Evolutionary conservation across 1,284 basidiomycete genomes (phyloP).

Genomic region (Heterobasidion annosum): DNA sequence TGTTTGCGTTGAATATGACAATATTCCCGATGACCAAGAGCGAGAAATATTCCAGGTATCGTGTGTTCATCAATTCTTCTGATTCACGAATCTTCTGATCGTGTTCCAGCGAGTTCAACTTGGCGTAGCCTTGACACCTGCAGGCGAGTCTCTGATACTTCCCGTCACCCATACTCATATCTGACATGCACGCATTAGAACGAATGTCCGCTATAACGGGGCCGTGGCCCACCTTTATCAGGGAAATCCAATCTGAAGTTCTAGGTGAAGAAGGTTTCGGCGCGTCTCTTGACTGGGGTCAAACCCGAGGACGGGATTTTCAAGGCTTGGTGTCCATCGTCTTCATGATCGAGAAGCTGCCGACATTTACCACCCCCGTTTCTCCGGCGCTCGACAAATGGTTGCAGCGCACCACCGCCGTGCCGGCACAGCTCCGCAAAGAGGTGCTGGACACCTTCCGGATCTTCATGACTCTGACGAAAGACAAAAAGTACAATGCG

Average conservation of each 20-base stretch:
- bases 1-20: slow-evolving; percentile 64
- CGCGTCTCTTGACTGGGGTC: slow-evolving; percentile 35
- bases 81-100: background rate
- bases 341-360: slow-evolving; percentile 28
- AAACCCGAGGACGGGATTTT: slow-evolving; percentile 37
- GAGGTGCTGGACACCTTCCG: slow-evolving; percentile 30
- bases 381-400: slow-evolving; percentile 30
- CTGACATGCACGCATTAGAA: slow-evolving; percentile 19
- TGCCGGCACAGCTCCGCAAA: slow-evolving; percentile 20
- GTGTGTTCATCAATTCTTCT: slow-evolving; percentile 2
- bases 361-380: slow-evolving; percentile 20
- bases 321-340: slow-evolving; percentile 34
- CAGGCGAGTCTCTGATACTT: slow-evolving; percentile 21
- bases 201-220: slow-evolving; percentile 37
- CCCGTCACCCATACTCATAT: background rate
- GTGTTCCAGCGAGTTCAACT: slow-evolving; percentile 32
- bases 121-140: slow-evolving; percentile 32
- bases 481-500: slow-evolving; percentile 23
- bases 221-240: slow-evolving; percentile 30
- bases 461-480: slow-evolving; percentile 30
- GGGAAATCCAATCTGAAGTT: slow-evolving; percentile 28
- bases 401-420: slow-evolving; percentile 20
- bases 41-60: slow-evolving; percentile 67
- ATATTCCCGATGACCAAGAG: slow-evolving; percentile 49
- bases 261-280: slow-evolving; percentile 29